A percentile compares a stretch with the other conserved stretches of the same genome.
Evolutionary conservation across 1,284 basidiomycete genomes (phyloP).

Genomic region (Blastosporella zonata): DNA sequence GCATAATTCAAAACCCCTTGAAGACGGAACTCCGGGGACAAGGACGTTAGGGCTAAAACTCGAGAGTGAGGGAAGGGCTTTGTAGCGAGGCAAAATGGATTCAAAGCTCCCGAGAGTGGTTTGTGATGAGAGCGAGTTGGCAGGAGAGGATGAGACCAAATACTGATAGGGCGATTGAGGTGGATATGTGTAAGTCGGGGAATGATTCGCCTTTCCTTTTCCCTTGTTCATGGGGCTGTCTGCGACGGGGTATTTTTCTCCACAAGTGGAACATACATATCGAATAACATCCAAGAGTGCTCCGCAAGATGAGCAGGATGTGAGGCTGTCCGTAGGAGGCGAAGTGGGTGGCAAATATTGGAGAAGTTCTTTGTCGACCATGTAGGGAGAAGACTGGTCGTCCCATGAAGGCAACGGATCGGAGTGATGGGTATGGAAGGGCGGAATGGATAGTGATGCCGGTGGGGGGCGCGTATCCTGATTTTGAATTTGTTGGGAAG

Average conservation of each 20-base stretch:
- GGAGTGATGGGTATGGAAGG: slow-evolving; percentile 25
- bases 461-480: slow-evolving; percentile 14
- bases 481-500: slow-evolving; percentile 41
- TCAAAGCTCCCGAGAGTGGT: slow-evolving; percentile 32
- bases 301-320: slow-evolving; percentile 81
- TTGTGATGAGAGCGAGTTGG: slow-evolving; percentile 39
- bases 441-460: slow-evolving; percentile 18
- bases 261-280: slow-evolving; percentile 85
- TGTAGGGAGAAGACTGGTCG: slow-evolving; percentile 30
- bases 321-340: slow-evolving; percentile 64
- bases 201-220: slow-evolving; percentile 23
- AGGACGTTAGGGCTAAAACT: slow-evolving; percentile 22
- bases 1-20: slow-evolving; percentile 78
- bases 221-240: slow-evolving; percentile 22
- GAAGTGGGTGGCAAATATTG: slow-evolving; percentile 46
- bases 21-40: slow-evolving; percentile 14
- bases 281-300: slow-evolving; percentile 71
- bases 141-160: slow-evolving; percentile 26
- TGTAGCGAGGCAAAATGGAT: slow-evolving; percentile 24
- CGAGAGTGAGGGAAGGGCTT: slow-evolving; percentile 39
- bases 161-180: slow-evolving; percentile 21
- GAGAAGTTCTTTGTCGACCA: slow-evolving; percentile 44
- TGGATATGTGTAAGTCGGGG: slow-evolving; percentile 22
- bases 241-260: slow-evolving; percentile 56
- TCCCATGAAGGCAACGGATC: slow-evolving; percentile 25